Conservation (phyloP, 352 stramenopile genomes). For the Globisporangium takayamanum region DNA sequence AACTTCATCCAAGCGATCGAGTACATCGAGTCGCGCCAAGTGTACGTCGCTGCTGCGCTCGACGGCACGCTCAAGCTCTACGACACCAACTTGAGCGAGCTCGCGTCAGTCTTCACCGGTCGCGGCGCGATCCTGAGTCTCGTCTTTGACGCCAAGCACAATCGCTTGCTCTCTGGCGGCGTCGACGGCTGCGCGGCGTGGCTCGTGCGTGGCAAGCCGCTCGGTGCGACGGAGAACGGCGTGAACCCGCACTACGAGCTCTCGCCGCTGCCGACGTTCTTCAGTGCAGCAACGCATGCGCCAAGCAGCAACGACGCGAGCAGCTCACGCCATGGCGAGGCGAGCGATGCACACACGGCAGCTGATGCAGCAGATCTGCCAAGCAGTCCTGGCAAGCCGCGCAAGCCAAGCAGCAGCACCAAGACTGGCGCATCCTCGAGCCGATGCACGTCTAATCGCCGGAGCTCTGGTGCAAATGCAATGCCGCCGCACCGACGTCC, state of each 20-base stretch:
- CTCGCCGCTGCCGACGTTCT: slow-evolving; percentile 38
- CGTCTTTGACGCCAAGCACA: slow-evolving; percentile 44
- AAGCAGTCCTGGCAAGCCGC: neutral
- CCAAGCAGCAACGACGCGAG: neutral
- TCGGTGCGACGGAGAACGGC: slow-evolving; percentile 25
- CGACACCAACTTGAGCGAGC: slow-evolving; percentile 47
- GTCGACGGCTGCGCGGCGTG: slow-evolving; percentile 59
- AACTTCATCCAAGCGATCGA: slow-evolving; percentile 57
- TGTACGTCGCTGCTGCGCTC: slow-evolving; percentile 58
- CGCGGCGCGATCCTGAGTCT: slow-evolving; percentile 48
- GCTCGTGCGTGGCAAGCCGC: slow-evolving; percentile 42
- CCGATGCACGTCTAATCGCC: neutral
- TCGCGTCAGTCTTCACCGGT: slow-evolving; percentile 43
- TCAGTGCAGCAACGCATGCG: slow-evolving; percentile 12
- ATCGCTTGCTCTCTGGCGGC: slow-evolving; percentile 48
- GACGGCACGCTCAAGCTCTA: slow-evolving; percentile 61
- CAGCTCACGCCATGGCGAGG: neutral
- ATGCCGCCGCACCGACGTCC: slow-evolving; percentile 6
- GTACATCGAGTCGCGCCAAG: slow-evolving; percentile 47
- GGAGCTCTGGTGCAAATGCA: no score
- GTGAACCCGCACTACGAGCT: slow-evolving; percentile 62
- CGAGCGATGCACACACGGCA: neutral
- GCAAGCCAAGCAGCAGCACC: slow-evolving; percentile 6
- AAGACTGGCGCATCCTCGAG: slow-evolving; percentile 11
- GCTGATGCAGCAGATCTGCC: neutral